Base-by-base conservation (phyloP, 306 rosid species). In the Argentina anserina region DNA sequence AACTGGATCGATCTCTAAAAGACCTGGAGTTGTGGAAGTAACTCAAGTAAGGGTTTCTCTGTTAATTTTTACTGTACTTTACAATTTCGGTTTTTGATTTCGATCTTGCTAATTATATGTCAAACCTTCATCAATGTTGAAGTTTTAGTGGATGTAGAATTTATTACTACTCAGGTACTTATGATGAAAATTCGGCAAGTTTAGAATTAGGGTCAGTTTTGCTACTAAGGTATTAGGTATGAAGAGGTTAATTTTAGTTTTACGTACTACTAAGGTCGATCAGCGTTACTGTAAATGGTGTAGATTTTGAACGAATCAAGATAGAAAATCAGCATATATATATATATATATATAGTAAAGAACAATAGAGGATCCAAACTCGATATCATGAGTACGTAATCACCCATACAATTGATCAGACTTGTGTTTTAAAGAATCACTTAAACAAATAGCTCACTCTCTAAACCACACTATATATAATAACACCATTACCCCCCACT, bases 401-500 rank as follows among this genome's bases (percentile, higher is more conserved):
- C 39, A 40, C 50, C 39, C 66, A 46, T 28, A 60, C 65, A 60
- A 28, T 60, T 60, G 65, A 41, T 60, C 41, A 60, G 66, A 61
- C 42, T 18, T 33, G n/a, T 61, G 66, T 33, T 61, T 61, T 33
- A 58, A 58, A 41, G 67, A 33, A 41, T 9, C 43, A 28, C 56
- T 26, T 28, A 41, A 58, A 58, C 42, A 26, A 64, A 64, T 64
- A 64, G 69, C 69, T 64, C 47, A 40, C 42, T 71, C 13, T 14
- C 66, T 71, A 6, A 31, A 26, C 47, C 55, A 26, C 41, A 26
- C 53, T 56, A 41, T 58, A 56, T 71, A 71, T 41, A 58, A 71
- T 71, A 58, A 71, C 75, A 40, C 67, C 56, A 71, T 56, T 26
- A 55, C 75, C 65, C 31, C 26, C n/a, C 50, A 25, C 66, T 71